A percentile compares a stretch with the other conserved stretches of the same genome.
Conservation (phyloP, 2,329 filamentous ascomycete genomes). For the Cladosporium velox region DNA sequence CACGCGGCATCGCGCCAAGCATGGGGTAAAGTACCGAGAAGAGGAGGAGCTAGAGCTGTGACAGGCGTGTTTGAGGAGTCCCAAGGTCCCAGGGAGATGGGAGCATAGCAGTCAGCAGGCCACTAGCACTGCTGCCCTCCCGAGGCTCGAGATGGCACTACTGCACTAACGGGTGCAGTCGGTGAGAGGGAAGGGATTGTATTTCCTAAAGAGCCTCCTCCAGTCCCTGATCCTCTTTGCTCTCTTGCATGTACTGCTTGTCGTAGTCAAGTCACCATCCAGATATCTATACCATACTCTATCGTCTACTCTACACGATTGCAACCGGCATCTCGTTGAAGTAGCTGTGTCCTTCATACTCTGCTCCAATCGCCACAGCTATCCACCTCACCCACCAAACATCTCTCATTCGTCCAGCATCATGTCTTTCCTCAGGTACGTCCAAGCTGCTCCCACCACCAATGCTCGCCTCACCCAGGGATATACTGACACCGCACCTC, state of each 20-base stretch:
- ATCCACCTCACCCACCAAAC: neutral
- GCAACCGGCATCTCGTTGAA: neutral
- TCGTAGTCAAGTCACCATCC: neutral
- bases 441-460: neutral
- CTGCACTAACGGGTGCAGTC: neutral
- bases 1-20: neutral
- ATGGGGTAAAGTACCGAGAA: neutral
- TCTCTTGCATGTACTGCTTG: neutral
- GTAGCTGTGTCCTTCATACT: neutral
- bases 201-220: conserved; percentile 1
- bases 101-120: conserved; percentile 2
- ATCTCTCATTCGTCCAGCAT: neutral
- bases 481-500: neutral
- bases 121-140: neutral
- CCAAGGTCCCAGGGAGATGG: neutral
- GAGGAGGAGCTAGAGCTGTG: neutral
- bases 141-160: neutral
- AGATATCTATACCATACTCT: neutral
- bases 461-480: neutral
- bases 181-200: conserved; percentile 2
- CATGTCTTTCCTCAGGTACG: conserved; percentile 16
- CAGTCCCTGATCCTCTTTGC: neutral
- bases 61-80: neutral
- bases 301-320: neutral
- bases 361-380: neutral